Percentiles rank a stretch among this genome's conserved stretches.
Evolutionary conservation across 257 asterid species (phyloP).

Genomic region (Nicotiana tabacum): DNA sequence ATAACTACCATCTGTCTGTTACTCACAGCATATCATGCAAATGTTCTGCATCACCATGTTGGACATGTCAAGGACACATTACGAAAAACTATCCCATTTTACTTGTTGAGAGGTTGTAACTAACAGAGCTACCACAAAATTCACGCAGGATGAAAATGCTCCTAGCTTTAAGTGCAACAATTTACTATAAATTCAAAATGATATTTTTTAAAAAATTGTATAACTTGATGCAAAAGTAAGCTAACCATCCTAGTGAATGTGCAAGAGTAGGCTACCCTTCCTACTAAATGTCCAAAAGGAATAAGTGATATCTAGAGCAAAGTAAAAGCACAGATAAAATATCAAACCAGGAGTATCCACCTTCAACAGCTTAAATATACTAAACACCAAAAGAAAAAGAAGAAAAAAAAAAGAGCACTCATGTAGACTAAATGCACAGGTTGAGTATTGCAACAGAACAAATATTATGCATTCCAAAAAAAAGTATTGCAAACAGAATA

Average conservation of each 20-base stretch:
- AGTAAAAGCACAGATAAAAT: neutral
- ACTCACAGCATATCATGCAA: neutral
- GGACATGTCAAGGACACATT: neutral
- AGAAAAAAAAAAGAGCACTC: neutral
- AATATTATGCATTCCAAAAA: neutral
- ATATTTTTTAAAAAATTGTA: neutral
- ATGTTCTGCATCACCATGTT: neutral
- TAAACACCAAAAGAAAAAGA: neutral
- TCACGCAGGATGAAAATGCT: neutral
- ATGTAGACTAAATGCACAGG: neutral
- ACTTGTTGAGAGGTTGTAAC: neutral
- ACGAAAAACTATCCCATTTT: neutral
- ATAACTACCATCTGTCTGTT: neutral
- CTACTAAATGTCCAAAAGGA: neutral
- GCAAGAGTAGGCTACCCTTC: neutral
- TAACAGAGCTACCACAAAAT: neutral
- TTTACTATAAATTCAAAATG: neutral
- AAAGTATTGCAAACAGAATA: neutral
- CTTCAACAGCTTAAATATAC: neutral
- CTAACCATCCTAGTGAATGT: neutral
- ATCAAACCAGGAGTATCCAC: neutral
- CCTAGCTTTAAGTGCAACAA: neutral
- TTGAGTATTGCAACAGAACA: neutral
- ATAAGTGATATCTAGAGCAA: neutral
- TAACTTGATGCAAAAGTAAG: neutral